Evolutionary conservation across 331 rosid species (phyloP).

Genomic region (Pyrus hybrid): DNA sequence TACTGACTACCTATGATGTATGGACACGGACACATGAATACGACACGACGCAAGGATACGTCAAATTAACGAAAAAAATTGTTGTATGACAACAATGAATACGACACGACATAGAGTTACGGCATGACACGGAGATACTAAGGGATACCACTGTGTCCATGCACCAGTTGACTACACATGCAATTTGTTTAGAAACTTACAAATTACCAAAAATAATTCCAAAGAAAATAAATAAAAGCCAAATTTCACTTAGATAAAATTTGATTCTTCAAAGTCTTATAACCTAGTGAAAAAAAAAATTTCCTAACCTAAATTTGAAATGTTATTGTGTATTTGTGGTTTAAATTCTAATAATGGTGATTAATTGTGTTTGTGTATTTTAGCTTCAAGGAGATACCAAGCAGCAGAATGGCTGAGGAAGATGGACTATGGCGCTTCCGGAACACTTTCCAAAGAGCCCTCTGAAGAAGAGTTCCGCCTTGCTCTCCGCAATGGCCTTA

Average conservation of each 20-base stretch:
- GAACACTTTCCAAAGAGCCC: conserved; percentile 54
- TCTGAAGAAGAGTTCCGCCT: conserved; percentile 78
- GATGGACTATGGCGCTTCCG: conserved; percentile 71
- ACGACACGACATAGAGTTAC: too few species aligned
- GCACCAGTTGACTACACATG: neutral
- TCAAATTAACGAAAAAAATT: too few species aligned
- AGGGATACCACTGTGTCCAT: too few species aligned
- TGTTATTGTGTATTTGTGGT: neutral
- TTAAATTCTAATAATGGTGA: neutral
- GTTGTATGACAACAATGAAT: too few species aligned
- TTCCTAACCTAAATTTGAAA: neutral
- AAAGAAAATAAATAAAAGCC: neutral
- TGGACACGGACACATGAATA: too few species aligned
- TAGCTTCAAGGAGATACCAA: conserved; percentile 73
- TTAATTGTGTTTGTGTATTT: neutral
- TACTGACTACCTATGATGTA: too few species aligned
- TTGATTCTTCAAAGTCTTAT: neutral
- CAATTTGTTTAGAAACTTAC: neutral
- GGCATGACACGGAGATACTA: too few species aligned
- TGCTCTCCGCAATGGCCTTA: conserved; percentile 82
- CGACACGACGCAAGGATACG: too few species aligned
- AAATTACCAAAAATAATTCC: neutral
- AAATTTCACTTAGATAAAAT: neutral
- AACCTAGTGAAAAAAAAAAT: too few species aligned
- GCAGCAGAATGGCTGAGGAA: conserved; percentile 88